Evolutionary conservation across 2,329 filamentous ascomycete genomes (phyloP).

Genomic region (Sporothrix brunneoviolacea): DNA sequence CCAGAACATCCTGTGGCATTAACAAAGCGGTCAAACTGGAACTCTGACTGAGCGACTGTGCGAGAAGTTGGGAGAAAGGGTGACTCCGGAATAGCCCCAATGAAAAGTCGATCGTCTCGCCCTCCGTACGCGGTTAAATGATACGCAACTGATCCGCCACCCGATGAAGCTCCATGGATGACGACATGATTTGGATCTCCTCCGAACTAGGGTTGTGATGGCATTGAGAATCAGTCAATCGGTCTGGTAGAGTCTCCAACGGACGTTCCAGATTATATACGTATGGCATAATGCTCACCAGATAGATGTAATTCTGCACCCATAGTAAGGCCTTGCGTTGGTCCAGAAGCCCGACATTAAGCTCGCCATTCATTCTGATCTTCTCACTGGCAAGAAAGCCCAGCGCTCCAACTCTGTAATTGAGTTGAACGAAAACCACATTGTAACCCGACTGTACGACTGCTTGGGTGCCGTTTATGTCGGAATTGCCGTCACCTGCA

Average conservation of each 20-base stretch:
- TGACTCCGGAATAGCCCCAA: constrained; percentile 41
- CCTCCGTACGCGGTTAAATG: constrained; percentile 35
- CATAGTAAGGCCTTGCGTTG: constrained; percentile 52
- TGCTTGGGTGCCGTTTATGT: constrained; percentile 42
- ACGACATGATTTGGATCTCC: constrained; percentile 21
- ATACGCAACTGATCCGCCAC: constrained; percentile 9
- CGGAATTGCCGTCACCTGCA: constrained; percentile 37
- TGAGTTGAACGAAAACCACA: constrained; percentile 51
- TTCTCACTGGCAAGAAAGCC: constrained; percentile 55
- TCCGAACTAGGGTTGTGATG: constrained; percentile 9
- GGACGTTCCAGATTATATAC: too few relatives aligned
- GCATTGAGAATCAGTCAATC: too few relatives aligned
- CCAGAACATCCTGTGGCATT: constrained; percentile 30
- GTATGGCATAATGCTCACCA: constrained; percentile 26
- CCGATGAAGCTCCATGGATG: constrained; percentile 11
- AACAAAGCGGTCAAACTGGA: constrained; percentile 15
- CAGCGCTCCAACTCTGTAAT: constrained; percentile 54
- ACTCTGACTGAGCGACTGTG: constrained; percentile 31
- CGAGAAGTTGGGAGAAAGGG: constrained; percentile 43
- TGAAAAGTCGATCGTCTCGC: constrained; percentile 41
- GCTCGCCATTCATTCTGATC: constrained; percentile 44
- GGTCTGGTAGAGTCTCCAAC: too few relatives aligned
- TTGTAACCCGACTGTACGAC: constrained; percentile 29
- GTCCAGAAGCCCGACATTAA: constrained; percentile 57
- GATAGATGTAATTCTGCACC: constrained; percentile 50